A percentile compares a stretch with the other conserved stretches of the same genome.
phyloP scores from a whole-genome alignment of 169 alveolate species.

The Plasmodium reichenowi region DNA sequence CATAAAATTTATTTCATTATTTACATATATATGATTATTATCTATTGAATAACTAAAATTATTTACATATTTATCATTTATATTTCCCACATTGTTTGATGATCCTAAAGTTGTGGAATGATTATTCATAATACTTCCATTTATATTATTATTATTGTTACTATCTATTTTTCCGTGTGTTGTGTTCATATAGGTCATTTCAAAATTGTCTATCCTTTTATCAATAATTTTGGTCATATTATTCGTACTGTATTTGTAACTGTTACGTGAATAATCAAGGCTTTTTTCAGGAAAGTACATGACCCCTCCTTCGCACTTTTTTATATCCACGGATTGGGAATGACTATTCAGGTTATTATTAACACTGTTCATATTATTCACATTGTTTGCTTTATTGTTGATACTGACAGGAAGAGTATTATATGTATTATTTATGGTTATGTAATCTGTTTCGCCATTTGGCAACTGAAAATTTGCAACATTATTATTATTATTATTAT shows the following conservation, averaged over 20 bases:
- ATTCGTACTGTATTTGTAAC: slow-evolving; percentile 6
- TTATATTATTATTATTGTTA: background rate
- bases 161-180: background rate
- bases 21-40: background rate
- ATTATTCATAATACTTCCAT: background rate
- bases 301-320: background rate
- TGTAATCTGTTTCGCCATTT: background rate
- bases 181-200: background rate
- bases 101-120: background rate
- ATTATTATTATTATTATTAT: slow-evolving; percentile 2
- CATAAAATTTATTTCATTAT: background rate
- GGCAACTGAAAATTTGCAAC: background rate
- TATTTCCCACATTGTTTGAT: background rate
- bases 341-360: too few relatives aligned
- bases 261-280: background rate
- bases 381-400: background rate
- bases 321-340: background rate
- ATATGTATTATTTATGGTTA: background rate
- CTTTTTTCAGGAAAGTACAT: background rate
- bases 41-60: background rate
- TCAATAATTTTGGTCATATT: background rate
- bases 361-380: background rate
- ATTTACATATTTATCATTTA: background rate
- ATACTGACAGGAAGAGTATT: background rate
- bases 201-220: background rate